phyloP scores from a whole-genome alignment of 2,329 filamentous ascomycete species.

The Sordariomycetes sp. region DNA sequence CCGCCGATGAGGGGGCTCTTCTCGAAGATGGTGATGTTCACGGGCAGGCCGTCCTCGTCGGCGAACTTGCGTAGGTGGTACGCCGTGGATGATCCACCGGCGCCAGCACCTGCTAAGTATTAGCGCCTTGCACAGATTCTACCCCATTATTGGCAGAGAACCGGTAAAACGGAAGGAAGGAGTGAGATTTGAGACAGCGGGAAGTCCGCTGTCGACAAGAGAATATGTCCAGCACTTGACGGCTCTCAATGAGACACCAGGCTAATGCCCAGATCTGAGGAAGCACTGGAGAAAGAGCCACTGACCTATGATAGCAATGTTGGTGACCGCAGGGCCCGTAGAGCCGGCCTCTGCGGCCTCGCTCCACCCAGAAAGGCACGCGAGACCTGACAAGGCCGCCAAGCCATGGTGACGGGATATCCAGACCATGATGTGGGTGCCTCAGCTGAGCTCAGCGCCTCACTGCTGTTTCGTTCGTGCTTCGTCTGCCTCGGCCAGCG shows the following conservation, averaged over 20 bases:
- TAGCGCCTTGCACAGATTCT: slow-evolving; percentile 2
- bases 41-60: slow-evolving; percentile 39
- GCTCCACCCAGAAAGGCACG: not conserved
- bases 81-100: slow-evolving; percentile 77
- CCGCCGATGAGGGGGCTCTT: slow-evolving; percentile 69
- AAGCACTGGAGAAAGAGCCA: not conserved
- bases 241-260: no score
- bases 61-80: slow-evolving; percentile 72
- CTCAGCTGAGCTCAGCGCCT: not conserved
- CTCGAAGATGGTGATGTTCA: slow-evolving; percentile 86
- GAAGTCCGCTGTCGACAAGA: no score
- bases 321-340: slow-evolving; percentile 7
- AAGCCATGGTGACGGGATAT: not conserved
- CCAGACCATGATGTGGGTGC: not conserved
- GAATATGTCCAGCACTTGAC: no score
- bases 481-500: not conserved
- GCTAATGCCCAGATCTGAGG: no score
- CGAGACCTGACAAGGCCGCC: not conserved
- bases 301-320: slow-evolving; percentile 18
- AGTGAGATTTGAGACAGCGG: no score
- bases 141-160: not conserved
- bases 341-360: not conserved
- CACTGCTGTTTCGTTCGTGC: not conserved
- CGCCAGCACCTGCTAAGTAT: slow-evolving; percentile 61
- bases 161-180: not conserved